A percentile compares a stretch with the other conserved stretches of the same genome.
Conservation (phyloP, 1,284 basidiomycete genomes). For the Pseudozyma flocculosa region DNA sequence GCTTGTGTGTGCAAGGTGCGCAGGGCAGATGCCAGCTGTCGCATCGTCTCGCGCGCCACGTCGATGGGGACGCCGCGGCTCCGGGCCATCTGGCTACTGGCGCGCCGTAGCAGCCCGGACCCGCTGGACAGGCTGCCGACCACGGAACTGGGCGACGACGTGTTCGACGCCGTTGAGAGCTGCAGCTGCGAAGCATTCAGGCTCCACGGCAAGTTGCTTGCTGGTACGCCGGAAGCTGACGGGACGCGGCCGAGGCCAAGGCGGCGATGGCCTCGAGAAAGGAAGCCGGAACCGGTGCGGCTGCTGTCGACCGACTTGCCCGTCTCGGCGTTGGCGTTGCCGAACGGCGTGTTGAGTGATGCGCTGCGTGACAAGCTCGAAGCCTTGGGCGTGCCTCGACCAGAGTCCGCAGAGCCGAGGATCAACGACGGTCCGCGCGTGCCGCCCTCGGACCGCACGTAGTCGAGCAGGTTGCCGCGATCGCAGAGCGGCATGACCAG, state of each 20-base stretch:
- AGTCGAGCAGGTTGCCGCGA: slow-evolving; percentile 43
- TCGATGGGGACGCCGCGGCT: slow-evolving; percentile 44
- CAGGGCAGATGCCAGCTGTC: slow-evolving; percentile 82
- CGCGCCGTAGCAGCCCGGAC: slow-evolving; percentile 19
- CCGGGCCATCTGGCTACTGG: slow-evolving; percentile 14
- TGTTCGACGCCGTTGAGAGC: slow-evolving; percentile 4
- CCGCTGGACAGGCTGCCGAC: slow-evolving; percentile 25
- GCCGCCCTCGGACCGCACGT: slow-evolving; percentile 41
- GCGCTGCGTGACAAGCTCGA: slow-evolving; percentile 23
- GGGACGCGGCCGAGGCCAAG: slow-evolving; percentile 17
- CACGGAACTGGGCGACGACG: slow-evolving; percentile 25
- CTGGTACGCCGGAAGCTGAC: slow-evolving; percentile 2
- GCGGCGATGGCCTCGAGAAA: slow-evolving; percentile 9
- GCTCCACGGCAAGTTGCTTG: not conserved
- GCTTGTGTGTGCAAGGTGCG: slow-evolving; percentile 80
- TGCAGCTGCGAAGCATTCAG: not conserved
- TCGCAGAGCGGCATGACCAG: slow-evolving; percentile 50
- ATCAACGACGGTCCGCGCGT: not conserved
- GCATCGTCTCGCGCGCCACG: slow-evolving; percentile 79
- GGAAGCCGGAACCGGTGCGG: slow-evolving; percentile 29
- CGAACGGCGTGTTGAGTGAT: slow-evolving; percentile 19
- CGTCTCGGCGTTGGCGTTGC: slow-evolving; percentile 5
- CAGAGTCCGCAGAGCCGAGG: not conserved
- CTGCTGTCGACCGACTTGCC: slow-evolving; percentile 5
- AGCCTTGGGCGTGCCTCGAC: not conserved